These are phyloP conservation scores for Syncephalastrum racemosum DNA, from an alignment of 371 early-diverging fungal species.

Conservation along the genomic window DNA sequence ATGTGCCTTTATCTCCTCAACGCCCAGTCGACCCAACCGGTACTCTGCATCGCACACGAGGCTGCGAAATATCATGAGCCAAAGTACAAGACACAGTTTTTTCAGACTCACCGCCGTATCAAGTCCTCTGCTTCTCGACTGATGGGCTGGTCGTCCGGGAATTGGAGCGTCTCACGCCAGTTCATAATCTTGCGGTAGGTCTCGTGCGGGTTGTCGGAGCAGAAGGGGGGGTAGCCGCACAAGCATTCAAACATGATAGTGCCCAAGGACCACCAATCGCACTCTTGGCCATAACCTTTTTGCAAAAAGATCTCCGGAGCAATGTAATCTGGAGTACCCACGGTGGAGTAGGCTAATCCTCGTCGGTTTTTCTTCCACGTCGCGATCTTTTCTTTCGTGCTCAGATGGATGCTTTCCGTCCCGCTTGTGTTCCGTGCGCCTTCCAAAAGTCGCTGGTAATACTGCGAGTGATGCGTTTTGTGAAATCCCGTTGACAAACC, in stretches of 20 bases:
- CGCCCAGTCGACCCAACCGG: slow-evolving; percentile 80
- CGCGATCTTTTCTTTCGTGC: slow-evolving; percentile 77
- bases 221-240: slow-evolving; percentile 97
- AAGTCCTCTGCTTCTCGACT: slow-evolving; percentile 91
- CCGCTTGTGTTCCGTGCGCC: slow-evolving; percentile 54
- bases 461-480: slow-evolving; percentile 96
- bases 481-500: slow-evolving; percentile 98
- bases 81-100: neutral
- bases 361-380: slow-evolving; percentile 98
- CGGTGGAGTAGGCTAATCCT: slow-evolving; percentile 88
- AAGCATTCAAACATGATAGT: slow-evolving; percentile 98
- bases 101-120: slow-evolving; percentile 63
- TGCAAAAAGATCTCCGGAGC: slow-evolving; percentile 95
- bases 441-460: slow-evolving; percentile 79
- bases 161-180: slow-evolving; percentile 87
- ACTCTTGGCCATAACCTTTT: slow-evolving; percentile 94
- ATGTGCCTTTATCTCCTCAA: slow-evolving; percentile 89
- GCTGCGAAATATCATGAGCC: slow-evolving; percentile 28
- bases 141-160: slow-evolving; percentile 93
- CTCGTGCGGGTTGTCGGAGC: slow-evolving; percentile 92
- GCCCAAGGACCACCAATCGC: slow-evolving; percentile 99
- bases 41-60: slow-evolving; percentile 85
- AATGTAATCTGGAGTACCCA: slow-evolving; percentile 98
- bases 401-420: slow-evolving; percentile 78
- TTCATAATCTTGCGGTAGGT: slow-evolving; percentile 97